Conservation (phyloP, 805 yeast species). For the Yamadazyma phyllophila region DNA sequence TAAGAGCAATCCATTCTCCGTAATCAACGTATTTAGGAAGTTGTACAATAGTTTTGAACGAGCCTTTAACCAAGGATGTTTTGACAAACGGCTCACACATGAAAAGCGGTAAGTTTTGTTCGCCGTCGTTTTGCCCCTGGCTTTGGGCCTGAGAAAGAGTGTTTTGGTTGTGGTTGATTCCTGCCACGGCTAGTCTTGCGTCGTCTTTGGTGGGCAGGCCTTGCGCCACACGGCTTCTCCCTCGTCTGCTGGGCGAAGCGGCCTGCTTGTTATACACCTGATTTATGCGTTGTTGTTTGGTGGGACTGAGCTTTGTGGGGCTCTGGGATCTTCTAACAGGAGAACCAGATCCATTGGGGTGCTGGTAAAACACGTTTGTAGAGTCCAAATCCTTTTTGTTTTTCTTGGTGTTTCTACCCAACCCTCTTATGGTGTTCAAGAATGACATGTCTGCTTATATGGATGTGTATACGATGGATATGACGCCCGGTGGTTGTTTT, state of each 20-base stretch:
- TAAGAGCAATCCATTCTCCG: slow-evolving; percentile 95
- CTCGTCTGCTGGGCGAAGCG: slow-evolving; percentile 21
- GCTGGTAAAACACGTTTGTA: slow-evolving; percentile 24
- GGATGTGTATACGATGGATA: no score
- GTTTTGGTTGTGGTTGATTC: slow-evolving; percentile 15
- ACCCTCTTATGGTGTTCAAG: slow-evolving; percentile 46
- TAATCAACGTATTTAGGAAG: slow-evolving; percentile 91
- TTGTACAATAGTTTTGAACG: slow-evolving; percentile 93
- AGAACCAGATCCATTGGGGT: slow-evolving; percentile 31
- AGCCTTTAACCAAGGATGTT: slow-evolving; percentile 93
- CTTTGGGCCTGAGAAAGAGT: no score
- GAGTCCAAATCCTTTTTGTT: slow-evolving; percentile 37
- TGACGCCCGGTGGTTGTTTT: no score
- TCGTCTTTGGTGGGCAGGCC: slow-evolving; percentile 6
- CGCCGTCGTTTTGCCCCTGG: no score
- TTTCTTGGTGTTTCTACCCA: slow-evolving; percentile 46
- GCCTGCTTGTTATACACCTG: slow-evolving; percentile 13
- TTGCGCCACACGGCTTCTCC: slow-evolving; percentile 10
- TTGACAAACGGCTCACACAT: slow-evolving; percentile 90
- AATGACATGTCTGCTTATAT: slow-evolving; percentile 35
- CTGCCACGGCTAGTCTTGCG: not conserved
- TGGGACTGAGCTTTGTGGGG: slow-evolving; percentile 42
- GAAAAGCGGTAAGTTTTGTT: slow-evolving; percentile 54
- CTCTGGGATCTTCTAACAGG: slow-evolving; percentile 37
- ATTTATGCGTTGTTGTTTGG: slow-evolving; percentile 12